Base-by-base conservation (phyloP, 2,329 filamentous ascomycete species). In the Aureobasidium melanogenum region DNA sequence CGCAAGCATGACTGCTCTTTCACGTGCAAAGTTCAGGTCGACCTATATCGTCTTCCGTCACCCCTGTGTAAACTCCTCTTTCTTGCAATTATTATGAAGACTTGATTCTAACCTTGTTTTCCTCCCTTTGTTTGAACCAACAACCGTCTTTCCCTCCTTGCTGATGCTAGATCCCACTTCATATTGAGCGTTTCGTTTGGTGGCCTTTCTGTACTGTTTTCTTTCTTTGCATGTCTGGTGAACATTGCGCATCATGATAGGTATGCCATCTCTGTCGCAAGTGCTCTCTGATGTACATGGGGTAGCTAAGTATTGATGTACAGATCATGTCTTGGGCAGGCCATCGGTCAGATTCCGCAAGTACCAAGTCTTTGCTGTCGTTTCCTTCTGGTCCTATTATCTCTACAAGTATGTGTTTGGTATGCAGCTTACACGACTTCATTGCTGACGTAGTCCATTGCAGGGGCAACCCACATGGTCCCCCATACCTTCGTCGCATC, bases 301-400 rank as follows among this genome's bases (percentile, higher is more conserved):
- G 10, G 54, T 14, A 1, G 32, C 43, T 58, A 28, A 59, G 38
- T 15, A 17, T 14, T 26, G 36, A 1, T 44, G 14, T 30, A 54
- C 58, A 85, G 93, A 97, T 75, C 93, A 97, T 80, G 88, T 97
- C 62, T 80, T 97, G 52, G 93, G 93, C 65, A 86, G 91, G 66
- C 93, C 93, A 36, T 97, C 92, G 63, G 86, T 89, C 70, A 89
- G 93, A 77, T 96, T 95, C 70, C 86, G 93, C 65, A 91, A 95
- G 70, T 87, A 95, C 55, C 93, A 97, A 74, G 91, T 99, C 67
- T 83, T 97, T 66, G 87, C 88, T 24, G 94, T 97, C 15, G 82
- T 97, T 60, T 86, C 89, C 0, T 94, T 97, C 71, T 99, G 94
- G 94, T 88, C 88, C 5, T 76, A 87, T 50, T 97, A 97, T 72